A percentile compares a stretch with the other conserved stretches of the same genome.
These are phyloP conservation scores for Papilionanthe hybrid DNA, from an alignment of 116 monocot species.

Conservation along the genomic window DNA sequence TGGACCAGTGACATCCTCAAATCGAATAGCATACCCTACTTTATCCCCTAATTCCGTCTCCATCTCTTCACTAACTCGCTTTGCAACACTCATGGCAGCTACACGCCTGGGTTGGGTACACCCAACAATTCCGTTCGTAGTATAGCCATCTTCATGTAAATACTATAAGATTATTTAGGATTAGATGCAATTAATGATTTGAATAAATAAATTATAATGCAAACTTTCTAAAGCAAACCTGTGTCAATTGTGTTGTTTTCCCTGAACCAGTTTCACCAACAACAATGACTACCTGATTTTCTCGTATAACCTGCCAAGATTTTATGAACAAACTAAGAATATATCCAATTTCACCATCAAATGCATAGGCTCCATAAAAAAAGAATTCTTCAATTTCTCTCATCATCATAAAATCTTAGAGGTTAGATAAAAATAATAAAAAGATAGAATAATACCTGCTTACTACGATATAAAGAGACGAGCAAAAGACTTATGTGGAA, in stretches of 20 bases:
- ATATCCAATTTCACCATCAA: not conserved
- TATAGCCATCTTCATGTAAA: conserved; percentile 87
- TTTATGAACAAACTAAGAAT: not conserved
- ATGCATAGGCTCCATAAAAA: not conserved
- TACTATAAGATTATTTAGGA: conserved; percentile 40
- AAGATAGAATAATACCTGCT: not conserved
- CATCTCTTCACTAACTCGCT: conserved; percentile 95
- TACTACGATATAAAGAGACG: not conserved
- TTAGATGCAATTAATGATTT: conserved; percentile 2
- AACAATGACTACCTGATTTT: conserved; percentile 90
- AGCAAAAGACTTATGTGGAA: not conserved
- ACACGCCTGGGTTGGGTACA: conserved; percentile 96
- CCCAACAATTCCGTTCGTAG: conserved; percentile 55
- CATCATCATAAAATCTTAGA: not conserved
- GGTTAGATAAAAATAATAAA: not conserved
- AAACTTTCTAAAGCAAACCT: conserved; percentile 36
- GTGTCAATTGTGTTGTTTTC: conserved; percentile 93
- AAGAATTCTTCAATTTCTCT: not conserved
- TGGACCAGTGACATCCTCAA: conserved; percentile 82
- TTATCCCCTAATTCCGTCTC: conserved; percentile 84
- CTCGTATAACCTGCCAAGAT: conserved; percentile 66
- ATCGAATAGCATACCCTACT: conserved; percentile 97
- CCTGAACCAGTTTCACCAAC: conserved; percentile 99
- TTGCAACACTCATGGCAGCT: conserved; percentile 99
- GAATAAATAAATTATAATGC: not conserved